Base-by-base conservation (phyloP, 169 alveolate species). In the Condylostoma magnum region DNA sequence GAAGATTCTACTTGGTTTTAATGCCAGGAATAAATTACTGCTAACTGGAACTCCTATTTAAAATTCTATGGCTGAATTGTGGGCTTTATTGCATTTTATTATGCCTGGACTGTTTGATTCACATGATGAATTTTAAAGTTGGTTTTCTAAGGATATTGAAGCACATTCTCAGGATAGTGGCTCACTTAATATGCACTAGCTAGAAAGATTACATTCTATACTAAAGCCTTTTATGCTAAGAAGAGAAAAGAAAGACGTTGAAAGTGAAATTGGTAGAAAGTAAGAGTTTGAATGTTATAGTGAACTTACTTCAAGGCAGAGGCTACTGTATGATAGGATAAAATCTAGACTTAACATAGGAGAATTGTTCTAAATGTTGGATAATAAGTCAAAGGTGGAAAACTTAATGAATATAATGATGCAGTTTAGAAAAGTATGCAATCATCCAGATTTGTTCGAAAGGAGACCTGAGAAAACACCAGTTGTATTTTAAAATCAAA, bases 21-120 rank as follows among this genome's bases (percentile, higher is more conserved):
- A 92, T 67, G 90, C 99, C 25, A 96, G 98, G 75, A 95, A 96
- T 77, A 87, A 99, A 67, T 89, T 98, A 65, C 83, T 98, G 58
- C 89, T 98, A 37, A 96, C 99, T 8, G 99, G 99, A 6, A 98
- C 99, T 15, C 99, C 99, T 12, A 93, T 98, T 55, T 97, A 98
- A 85, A 98, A 98, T 86, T 95, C 98, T 37, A 90, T 98, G 90
- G 97, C 96, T 63, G 99, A 98, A 81, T 85, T 98, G 27, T 98
- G 99, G 99, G 98, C 99, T 18, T 88, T 98, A 15, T 88, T 98
- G 34, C 98, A 98, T 81, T 97, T 98, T 81, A 95, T 98, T 38
- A 95, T 96, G 95, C 99, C 99, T 0, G 93, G 94, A 54, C 87
- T 97, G 27, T 97, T 97, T 81, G 95, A 96, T 47, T 86, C 95